These are phyloP conservation scores for Scutellaria galericulata DNA, from an alignment of 257 asterid species.

Conservation along the genomic window DNA sequence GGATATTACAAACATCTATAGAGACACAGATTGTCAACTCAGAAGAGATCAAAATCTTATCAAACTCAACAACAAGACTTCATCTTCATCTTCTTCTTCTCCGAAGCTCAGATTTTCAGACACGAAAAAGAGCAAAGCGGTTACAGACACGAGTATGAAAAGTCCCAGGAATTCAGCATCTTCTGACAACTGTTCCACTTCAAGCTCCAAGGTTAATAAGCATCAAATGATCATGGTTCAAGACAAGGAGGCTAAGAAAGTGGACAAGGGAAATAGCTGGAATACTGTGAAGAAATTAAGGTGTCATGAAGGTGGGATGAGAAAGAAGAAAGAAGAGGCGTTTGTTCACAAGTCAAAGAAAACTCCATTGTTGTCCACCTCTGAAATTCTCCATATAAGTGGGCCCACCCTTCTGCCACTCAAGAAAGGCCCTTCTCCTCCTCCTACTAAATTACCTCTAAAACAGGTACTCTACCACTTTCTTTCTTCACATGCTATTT, in stretches of 20 bases:
- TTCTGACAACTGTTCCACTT: constrained; percentile 3
- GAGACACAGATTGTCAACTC: constrained; percentile 30
- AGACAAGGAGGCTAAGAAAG: constrained; percentile 28
- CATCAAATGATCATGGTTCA: constrained; percentile 23
- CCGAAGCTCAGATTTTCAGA: constrained; percentile 53
- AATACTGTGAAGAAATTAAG: constrained; percentile 2
- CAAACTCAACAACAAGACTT: constrained; percentile 46
- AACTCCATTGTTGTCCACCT: constrained; percentile 48
- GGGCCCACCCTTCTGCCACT: constrained; percentile 64
- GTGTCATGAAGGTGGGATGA: constrained; percentile 33
- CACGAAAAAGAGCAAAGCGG: constrained; percentile 40
- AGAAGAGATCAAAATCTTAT: constrained; percentile 55
- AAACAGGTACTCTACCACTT: constrained; percentile 56
- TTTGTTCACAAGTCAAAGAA: constrained; percentile 55
- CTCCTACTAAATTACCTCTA: constrained; percentile 57
- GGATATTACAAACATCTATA: constrained; percentile 65
- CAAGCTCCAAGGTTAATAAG: constrained; percentile 17
- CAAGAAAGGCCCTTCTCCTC: constrained; percentile 67
- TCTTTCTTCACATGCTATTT: neutral
- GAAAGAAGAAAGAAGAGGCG: constrained; percentile 60
- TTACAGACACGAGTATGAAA: constrained; percentile 29
- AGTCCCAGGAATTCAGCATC: constrained; percentile 40
- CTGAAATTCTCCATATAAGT: constrained; percentile 48
- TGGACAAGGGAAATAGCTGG: constrained; percentile 12
- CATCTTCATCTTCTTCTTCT: constrained; percentile 52